Evolutionary conservation across 108 stramenopile species (phyloP).

Genomic region (Hondaea fermentalgiana): DNA sequence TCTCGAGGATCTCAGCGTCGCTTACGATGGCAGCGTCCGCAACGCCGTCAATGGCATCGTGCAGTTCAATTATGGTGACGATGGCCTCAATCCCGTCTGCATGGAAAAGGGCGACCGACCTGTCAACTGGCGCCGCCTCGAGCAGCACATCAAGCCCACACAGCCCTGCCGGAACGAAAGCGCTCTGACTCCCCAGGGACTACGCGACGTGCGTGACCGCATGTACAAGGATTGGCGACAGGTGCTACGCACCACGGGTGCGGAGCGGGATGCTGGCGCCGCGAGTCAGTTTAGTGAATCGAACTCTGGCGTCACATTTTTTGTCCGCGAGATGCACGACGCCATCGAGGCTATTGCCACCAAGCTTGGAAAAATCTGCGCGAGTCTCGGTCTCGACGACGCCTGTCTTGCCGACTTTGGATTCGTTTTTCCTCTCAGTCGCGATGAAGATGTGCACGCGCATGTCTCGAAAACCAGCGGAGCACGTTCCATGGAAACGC

Average conservation of each 20-base stretch:
- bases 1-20: conserved; percentile 18
- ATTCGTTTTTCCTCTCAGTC: neutral
- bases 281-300: neutral
- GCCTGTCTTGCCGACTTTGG: neutral
- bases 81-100: conserved; percentile 78
- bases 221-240: neutral
- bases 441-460: neutral
- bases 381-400: neutral
- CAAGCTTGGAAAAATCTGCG: neutral
- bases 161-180: neutral
- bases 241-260: neutral
- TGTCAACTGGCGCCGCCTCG: conserved; percentile 62
- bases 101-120: conserved; percentile 90
- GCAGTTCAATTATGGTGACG: conserved; percentile 94
- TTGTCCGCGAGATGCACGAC: neutral
- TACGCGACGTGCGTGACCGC: neutral
- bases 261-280: neutral
- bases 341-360: neutral
- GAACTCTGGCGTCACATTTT: neutral
- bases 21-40: conserved; percentile 54
- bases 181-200: neutral
- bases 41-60: conserved; percentile 90
- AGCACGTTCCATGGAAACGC: neutral
- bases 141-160: conserved; percentile 34
- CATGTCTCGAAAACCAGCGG: neutral